Conservation (phyloP, 148 eudicot species). For the Cornus controversa region DNA sequence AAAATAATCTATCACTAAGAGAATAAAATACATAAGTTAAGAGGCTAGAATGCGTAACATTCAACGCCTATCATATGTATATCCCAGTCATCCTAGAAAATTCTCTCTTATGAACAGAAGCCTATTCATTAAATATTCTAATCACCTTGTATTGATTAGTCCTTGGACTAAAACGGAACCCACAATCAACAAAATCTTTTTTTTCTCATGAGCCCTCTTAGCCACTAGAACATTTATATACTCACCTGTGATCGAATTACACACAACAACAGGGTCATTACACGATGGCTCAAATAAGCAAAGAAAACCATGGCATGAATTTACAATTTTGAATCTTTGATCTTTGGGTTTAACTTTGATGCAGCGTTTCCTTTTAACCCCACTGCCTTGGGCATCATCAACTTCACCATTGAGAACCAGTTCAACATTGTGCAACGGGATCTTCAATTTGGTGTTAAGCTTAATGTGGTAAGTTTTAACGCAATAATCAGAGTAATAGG, state of each 20-base stretch:
- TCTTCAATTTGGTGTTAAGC: slow-evolving; percentile 14
- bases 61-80: too few relatives aligned
- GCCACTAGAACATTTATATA: too few relatives aligned
- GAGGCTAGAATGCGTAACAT: too few relatives aligned
- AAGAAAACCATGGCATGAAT: neutral
- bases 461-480: neutral
- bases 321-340: neutral
- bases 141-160: slow-evolving; percentile 19
- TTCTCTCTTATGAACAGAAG: too few relatives aligned
- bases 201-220: neutral
- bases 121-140: slow-evolving; percentile 5
- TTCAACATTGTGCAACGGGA: slow-evolving; percentile 11
- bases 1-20: too few relatives aligned
- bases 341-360: slow-evolving; percentile 6
- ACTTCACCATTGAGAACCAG: neutral
- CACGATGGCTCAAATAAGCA: slow-evolving; percentile 1
- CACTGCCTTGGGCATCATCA: too few relatives aligned
- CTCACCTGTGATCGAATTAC: too few relatives aligned
- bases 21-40: too few relatives aligned
- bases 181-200: slow-evolving; percentile 3
- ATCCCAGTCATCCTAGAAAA: slow-evolving; percentile 3
- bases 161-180: slow-evolving; percentile 16
- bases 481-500: neutral
- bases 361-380: slow-evolving; percentile 5
- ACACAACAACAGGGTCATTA: too few relatives aligned